phyloP scores from a whole-genome alignment of 495 filamentous ascomycete genomes.

The Daldinia caldariorum region DNA sequence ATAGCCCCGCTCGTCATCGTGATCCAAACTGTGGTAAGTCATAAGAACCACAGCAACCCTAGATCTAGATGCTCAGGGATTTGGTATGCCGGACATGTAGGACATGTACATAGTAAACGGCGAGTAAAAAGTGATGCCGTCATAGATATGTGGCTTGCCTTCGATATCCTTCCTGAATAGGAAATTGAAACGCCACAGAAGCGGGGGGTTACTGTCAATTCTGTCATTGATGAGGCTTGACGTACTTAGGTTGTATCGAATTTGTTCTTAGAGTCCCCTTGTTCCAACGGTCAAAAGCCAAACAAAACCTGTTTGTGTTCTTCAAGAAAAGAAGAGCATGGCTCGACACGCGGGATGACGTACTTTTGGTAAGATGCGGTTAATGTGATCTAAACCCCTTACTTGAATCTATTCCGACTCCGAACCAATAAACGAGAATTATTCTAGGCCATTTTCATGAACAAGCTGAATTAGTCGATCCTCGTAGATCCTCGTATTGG shows the following conservation, averaged over 20 bases:
- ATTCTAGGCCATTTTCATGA: slow-evolving; percentile 21
- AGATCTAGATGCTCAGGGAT: not conserved
- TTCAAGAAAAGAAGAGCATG: slow-evolving; percentile 8
- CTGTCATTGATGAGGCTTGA: slow-evolving; percentile 21
- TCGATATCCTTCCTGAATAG: slow-evolving; percentile 24
- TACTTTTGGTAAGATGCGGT: slow-evolving; percentile 36
- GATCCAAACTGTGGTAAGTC: slow-evolving; percentile 20
- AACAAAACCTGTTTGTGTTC: slow-evolving; percentile 32
- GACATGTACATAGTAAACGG: too few species aligned
- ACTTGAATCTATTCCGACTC: slow-evolving; percentile 1
- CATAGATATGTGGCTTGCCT: slow-evolving; percentile 33
- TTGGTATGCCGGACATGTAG: slow-evolving; percentile 2
- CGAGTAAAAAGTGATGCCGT: slow-evolving; percentile 4
- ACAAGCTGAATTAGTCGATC: not conserved
- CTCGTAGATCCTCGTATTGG: slow-evolving; percentile 29
- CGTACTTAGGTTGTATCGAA: not conserved
- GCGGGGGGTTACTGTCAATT: slow-evolving; percentile 14
- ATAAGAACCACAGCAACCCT: slow-evolving; percentile 3
- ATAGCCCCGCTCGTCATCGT: slow-evolving; percentile 35
- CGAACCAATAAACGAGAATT: slow-evolving; percentile 16
- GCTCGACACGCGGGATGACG: slow-evolving; percentile 35
- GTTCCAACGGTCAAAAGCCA: not conserved
- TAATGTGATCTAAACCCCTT: slow-evolving; percentile 31
- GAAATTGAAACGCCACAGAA: slow-evolving; percentile 27
- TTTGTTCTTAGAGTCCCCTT: not conserved